phyloP scores from a whole-genome alignment of 176 grass and related monocot genomes.

The Oryza meyeriana region DNA sequence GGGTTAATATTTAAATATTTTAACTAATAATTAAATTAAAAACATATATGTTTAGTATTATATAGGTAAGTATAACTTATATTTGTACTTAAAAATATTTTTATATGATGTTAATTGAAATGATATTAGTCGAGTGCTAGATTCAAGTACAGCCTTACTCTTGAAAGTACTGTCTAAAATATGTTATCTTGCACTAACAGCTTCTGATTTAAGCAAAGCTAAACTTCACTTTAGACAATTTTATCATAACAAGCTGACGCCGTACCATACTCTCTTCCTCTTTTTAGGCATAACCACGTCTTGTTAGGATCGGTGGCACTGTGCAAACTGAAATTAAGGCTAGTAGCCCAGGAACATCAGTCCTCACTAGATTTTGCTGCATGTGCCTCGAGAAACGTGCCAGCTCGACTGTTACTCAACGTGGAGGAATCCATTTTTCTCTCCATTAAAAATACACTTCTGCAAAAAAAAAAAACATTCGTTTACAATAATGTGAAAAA shows the following conservation, averaged over 20 bases:
- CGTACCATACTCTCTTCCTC: background rate
- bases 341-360: background rate
- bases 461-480: no score
- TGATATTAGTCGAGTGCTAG: background rate
- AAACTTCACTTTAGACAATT: background rate
- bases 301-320: background rate
- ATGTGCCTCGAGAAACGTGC: background rate
- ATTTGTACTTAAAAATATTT: no score
- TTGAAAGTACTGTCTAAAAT: background rate
- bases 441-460: background rate
- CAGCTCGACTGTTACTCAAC: background rate
- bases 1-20: no score
- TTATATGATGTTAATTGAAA: no score
- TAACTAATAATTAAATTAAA: no score
- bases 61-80: no score
- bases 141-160: background rate
- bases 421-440: slow-evolving; percentile 5
- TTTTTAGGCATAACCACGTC: background rate
- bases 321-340: background rate
- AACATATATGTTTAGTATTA: no score
- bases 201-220: background rate
- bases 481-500: slow-evolving; percentile 9
- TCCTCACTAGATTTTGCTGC: background rate
- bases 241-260: background rate
- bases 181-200: background rate